These are phyloP conservation scores for Zygosaccharomyces bisporus DNA, from an alignment of 805 yeast genomes.

Conservation along the genomic window DNA sequence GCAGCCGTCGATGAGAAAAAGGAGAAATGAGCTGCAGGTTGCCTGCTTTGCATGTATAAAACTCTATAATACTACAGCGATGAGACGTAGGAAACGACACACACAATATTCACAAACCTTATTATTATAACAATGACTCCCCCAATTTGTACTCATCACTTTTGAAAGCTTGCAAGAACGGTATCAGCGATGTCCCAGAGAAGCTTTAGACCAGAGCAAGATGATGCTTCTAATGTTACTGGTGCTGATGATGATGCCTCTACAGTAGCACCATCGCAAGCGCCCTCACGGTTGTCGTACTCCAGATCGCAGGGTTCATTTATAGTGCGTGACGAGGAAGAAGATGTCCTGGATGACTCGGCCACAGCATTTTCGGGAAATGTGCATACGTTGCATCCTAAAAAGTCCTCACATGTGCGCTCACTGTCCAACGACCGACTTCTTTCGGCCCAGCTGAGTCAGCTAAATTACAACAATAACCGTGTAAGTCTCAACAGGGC, in stretches of 20 bases:
- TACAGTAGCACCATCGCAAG: conserved; percentile 12
- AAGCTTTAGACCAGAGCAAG: not conserved
- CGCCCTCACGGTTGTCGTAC: conserved; percentile 12
- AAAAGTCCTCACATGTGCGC: conserved; percentile 5
- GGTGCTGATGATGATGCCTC: conserved; percentile 9
- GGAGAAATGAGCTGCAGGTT: conserved; percentile 1
- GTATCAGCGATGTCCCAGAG: conserved; percentile 9
- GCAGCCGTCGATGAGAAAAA: conserved; percentile 4
- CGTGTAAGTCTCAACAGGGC: conserved; percentile 60
- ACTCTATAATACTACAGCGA: conserved; percentile 2
- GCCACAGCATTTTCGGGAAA: conserved; percentile 13
- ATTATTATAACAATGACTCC: not conserved
- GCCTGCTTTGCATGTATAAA: conserved; percentile 5
- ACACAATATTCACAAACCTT: conserved; percentile 2
- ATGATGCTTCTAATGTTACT: conserved; percentile 1
- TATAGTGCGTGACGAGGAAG: conserved; percentile 14
- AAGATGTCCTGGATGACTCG: conserved; percentile 12
- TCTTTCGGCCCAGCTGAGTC: conserved; percentile 49
- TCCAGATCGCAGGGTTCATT: conserved; percentile 19
- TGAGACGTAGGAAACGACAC: conserved; percentile 4
- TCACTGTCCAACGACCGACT: conserved; percentile 23
- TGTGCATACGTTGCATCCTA: conserved; percentile 10
- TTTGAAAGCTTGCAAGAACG: not conserved
- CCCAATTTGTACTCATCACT: not conserved
- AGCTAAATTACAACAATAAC: conserved; percentile 72